Conservation (phyloP, 2,329 filamentous ascomycete species). For the Diaporthe citriasiana region DNA sequence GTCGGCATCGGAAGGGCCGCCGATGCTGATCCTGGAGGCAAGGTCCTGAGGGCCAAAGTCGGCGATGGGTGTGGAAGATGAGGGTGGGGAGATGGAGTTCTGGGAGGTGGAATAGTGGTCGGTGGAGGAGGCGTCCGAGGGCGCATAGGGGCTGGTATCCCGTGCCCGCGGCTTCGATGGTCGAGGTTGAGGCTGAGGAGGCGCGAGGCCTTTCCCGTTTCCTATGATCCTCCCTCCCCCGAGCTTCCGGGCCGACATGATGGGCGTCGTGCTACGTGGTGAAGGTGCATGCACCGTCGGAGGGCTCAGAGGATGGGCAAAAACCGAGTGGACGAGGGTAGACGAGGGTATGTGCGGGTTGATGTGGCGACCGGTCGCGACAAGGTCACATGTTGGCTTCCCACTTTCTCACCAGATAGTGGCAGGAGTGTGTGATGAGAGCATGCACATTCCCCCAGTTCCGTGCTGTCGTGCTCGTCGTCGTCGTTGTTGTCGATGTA, state of each 20-base stretch:
- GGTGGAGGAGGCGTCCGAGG: constrained; percentile 76
- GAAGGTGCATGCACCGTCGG: constrained; percentile 13
- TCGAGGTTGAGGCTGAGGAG: constrained; percentile 61
- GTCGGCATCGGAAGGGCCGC: constrained; percentile 65
- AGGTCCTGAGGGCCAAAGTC: constrained; percentile 80
- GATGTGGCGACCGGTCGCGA: constrained; percentile 9
- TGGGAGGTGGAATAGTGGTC: constrained; percentile 79
- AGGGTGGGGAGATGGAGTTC: constrained; percentile 66
- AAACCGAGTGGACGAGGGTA: neutral
- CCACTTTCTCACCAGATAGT: neutral
- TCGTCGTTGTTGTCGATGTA: neutral
- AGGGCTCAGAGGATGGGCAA: constrained; percentile 27
- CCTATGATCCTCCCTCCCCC: constrained; percentile 94
- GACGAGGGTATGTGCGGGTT: neutral
- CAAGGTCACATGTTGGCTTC: constrained; percentile 23
- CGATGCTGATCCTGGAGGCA: constrained; percentile 82
- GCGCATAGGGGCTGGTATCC: constrained; percentile 64
- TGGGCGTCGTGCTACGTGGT: constrained; percentile 45
- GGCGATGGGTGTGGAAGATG: constrained; percentile 74
- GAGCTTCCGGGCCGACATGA: constrained; percentile 88
- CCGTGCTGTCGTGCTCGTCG: neutral
- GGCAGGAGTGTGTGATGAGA: neutral
- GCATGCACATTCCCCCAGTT: neutral
- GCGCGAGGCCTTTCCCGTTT: constrained; percentile 85
- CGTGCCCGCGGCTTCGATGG: constrained; percentile 43